phyloP scores from a whole-genome alignment of 208 protist species.

The Trypanosoma mega region DNA sequence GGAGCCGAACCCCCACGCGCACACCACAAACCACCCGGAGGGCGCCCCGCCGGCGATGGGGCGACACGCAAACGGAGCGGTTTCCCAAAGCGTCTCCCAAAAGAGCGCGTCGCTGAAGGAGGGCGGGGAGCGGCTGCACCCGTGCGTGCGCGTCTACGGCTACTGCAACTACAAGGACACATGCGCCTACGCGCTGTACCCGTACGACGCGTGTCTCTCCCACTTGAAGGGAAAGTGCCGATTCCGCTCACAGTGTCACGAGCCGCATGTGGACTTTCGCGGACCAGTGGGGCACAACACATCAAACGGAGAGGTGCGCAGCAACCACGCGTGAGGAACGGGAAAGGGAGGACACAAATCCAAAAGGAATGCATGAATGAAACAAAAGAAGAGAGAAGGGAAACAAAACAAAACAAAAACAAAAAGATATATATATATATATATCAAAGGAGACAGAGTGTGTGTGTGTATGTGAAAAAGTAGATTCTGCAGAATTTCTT shows the following conservation, averaged over 20 bases:
- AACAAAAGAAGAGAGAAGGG: conserved; percentile 6
- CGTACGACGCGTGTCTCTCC: conserved; percentile 86
- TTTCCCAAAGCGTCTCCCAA: conserved; percentile 9
- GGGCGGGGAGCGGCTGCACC: conserved; percentile 68
- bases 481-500: too few relatives aligned
- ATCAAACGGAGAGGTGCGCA: not conserved
- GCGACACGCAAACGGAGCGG: conserved; percentile 24
- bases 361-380: not conserved
- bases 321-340: not conserved
- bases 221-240: conserved; percentile 89
- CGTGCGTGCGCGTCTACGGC: conserved; percentile 87
- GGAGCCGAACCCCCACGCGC: not conserved
- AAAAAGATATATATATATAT: too few relatives aligned
- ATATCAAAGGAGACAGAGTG: too few relatives aligned
- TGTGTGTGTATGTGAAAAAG: too few relatives aligned
- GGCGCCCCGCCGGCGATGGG: conserved; percentile 15
- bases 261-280: conserved; percentile 82
- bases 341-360: not conserved
- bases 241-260: conserved; percentile 84
- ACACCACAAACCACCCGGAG: conserved; percentile 17
- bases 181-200: conserved; percentile 86
- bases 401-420: too few relatives aligned
- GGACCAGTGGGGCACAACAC: conserved; percentile 56
- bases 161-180: conserved; percentile 88
- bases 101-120: conserved; percentile 7